Evolutionary conservation across 352 stramenopile genomes (phyloP), one percentile per base, ranked within the genome.

Genomic region (Globisporangium carolinianum): DNA sequence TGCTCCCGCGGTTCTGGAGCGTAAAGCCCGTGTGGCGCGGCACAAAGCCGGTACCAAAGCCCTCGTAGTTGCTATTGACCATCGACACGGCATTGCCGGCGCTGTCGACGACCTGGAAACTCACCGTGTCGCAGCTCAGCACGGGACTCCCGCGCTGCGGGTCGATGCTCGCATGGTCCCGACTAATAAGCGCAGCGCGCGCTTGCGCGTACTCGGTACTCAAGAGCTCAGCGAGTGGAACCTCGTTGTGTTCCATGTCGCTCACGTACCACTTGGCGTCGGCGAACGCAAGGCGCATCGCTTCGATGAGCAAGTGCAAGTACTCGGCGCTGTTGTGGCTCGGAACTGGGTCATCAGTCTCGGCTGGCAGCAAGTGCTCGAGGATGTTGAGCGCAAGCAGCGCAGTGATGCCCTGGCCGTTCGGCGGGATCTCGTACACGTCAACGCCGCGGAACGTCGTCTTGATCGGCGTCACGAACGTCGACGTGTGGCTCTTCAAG

Each of bases 21-120:
- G 95, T 91, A 73, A 99, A 99, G 37, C 97, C 96, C 62, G 87
- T 98, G 15, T 81, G 81, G 15, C 86, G 62, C 0, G 96, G 96
- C 51, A 98, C 89, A 48, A 98, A 86, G n/a, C 81, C 95, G 35
- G 91, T 97, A 43, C 97, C 97, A 64, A 99, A 99, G 47, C 90
- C 93, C 72, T 95, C 90, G 69, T 98, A 99, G 76, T 98, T 99
- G 64, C 86, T 98, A 75, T 99, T 98, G 17, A 99, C 96, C 81
- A 99, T 98, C 24, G 93, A 98, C 39, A 98, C 92, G 5, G 97
- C 96, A 68, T 98, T 99, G 24, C 96, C 97, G 6, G 79, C 62
- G 7, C 69, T 68, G 62, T 99, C 97, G 8, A 99, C 84, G n/a
- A 98, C 95, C 69, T 98, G 90, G 71, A 98, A 98, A 65, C 83